Evolutionary conservation across 176 grass and related monocot genomes (phyloP).

Genomic region (Oryza meridionalis): DNA sequence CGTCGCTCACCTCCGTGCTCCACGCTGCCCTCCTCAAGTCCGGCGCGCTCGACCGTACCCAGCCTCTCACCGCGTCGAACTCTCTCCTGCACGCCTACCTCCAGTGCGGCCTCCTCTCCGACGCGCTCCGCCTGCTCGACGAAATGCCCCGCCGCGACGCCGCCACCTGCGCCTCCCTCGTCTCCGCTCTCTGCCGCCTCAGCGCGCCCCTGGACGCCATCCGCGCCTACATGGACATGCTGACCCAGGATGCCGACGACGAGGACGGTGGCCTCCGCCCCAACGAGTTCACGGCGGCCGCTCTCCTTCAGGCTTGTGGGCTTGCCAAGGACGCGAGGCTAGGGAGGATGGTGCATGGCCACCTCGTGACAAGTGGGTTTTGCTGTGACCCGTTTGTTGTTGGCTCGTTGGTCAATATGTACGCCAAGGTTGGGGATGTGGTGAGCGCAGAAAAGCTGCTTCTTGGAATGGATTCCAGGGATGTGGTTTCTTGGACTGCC

Average conservation of each 20-base stretch:
- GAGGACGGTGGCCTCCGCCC: constrained; percentile 28
- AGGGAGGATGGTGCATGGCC: constrained; percentile 63
- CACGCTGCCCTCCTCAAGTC: constrained; percentile 55
- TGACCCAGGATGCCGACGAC: constrained; percentile 16
- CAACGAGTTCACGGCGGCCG: constrained; percentile 72
- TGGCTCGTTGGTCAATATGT: constrained; percentile 67
- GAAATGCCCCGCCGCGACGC: constrained; percentile 64
- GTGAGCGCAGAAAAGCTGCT: constrained; percentile 49
- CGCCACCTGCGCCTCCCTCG: constrained; percentile 60
- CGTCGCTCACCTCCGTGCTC: constrained; percentile 33
- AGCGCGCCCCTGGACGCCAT: constrained; percentile 51
- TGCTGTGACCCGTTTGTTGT: constrained; percentile 52
- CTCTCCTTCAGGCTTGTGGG: constrained; percentile 62
- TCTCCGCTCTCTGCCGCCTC: constrained; percentile 54
- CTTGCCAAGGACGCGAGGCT: constrained; percentile 48
- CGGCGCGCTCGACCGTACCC: constrained; percentile 35
- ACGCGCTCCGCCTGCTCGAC: constrained; percentile 61
- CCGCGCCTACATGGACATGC: constrained; percentile 57
- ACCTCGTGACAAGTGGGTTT: constrained; percentile 59
- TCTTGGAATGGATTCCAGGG: constrained; percentile 49
- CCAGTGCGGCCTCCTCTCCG: constrained; percentile 48
- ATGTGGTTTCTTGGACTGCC: constrained; percentile 73
- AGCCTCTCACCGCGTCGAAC: constrained; percentile 31
- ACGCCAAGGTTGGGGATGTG: constrained; percentile 59
- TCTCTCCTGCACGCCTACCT: constrained; percentile 51